Base-by-base conservation (phyloP, 352 stramenopile species). In the Phytophthora megakarya region DNA sequence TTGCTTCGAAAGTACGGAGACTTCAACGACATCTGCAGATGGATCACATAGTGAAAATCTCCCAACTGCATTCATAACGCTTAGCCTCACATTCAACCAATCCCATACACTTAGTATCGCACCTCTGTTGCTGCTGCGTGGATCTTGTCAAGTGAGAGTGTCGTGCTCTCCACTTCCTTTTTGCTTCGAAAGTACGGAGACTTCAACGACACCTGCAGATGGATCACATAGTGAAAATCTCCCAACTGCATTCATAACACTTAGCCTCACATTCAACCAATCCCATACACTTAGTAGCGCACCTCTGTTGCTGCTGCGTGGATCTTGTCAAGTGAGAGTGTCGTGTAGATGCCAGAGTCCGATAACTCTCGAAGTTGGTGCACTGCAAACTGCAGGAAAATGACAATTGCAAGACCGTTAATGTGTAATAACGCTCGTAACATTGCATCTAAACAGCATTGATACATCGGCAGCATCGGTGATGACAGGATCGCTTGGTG, bases 141-240 rank as follows among this genome's bases (percentile, higher is more conserved):
- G 56, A 90, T 84, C 21, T 70, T 58, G 11, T 55, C 45, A 9
- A 93, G 76, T 33, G 67, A 70, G 19, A 93, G 64, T 10, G 84
- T 89, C 52, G 39, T 72, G 75, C n/a, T 53, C 59, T 96, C 86
- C 12, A 76, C 72, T 1, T 67, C 42, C 47, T 70, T 35, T 25
- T 79, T 70, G 51, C 82, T 93, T 12, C 77, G 60, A 56, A 95
- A 95, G 48, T 94, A 67, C 3, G 88, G 88, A 18, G 81, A 92
- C 21, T 70, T 72, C 11, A 96, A 66, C 16, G 71, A 67, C 16
- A 96, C 70, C 7, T 55, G 72, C 25, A 96, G 56, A 37, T 91
- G 86, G 12, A 88, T 89, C 32, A 88, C 81, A 58, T 88, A 82
- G 65, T 96, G 88, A 52, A 92, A 96, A 38, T 90, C 81, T 3